Evolutionary conservation across 2,329 filamentous ascomycete genomes (phyloP).

Genomic region (Annulohypoxylon truncatum): DNA sequence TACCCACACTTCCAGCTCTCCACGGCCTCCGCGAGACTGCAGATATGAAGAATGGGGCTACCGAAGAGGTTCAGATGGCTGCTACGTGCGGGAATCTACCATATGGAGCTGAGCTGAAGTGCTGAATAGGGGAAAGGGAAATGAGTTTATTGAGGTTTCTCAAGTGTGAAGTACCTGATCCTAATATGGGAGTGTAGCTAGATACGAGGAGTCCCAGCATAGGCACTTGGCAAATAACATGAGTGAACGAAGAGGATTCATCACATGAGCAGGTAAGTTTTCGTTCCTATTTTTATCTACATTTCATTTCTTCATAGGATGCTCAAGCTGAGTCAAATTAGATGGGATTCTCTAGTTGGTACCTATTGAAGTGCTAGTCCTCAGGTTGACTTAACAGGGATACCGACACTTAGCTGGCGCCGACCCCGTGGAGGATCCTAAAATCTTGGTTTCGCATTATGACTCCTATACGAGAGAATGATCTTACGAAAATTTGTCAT

Average conservation of each 20-base stretch:
- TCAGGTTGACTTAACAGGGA: neutral
- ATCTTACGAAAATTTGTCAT: neutral
- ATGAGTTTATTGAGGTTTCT: neutral
- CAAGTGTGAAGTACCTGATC: neutral
- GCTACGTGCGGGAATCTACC: neutral
- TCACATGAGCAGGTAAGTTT: neutral
- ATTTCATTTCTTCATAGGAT: neutral
- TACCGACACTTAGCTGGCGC: constrained; percentile 1
- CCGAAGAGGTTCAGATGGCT: neutral
- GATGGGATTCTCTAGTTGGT: neutral
- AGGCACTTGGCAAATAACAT: neutral
- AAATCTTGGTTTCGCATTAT: neutral
- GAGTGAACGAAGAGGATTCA: neutral
- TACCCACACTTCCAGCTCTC: neutral
- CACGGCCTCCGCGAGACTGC: neutral
- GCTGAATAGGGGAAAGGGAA: neutral
- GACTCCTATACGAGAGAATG: neutral
- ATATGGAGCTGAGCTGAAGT: neutral
- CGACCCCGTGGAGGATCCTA: neutral
- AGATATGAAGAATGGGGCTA: neutral
- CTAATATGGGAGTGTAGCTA: neutral
- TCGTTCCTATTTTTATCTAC: neutral
- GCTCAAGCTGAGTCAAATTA: neutral
- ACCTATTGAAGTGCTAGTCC: neutral
- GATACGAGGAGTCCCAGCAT: neutral